These are phyloP conservation scores for Aureobasidium sp. DNA, from an alignment of 2,329 filamentous ascomycete genomes.

Conservation along the genomic window DNA sequence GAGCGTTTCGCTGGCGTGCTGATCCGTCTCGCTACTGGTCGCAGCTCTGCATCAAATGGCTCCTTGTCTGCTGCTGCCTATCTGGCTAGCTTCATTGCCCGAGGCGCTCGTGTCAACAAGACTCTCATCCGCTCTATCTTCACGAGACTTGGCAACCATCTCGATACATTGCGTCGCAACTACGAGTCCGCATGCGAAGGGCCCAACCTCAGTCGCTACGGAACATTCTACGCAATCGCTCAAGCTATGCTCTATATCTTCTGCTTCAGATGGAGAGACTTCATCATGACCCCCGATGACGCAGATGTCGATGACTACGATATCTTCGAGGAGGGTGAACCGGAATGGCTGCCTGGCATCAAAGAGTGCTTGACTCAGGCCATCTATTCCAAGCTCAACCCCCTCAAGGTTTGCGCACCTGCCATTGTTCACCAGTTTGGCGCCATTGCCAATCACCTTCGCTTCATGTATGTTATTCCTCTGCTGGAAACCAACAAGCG, in stretches of 20 bases:
- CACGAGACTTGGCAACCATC: conserved; percentile 64
- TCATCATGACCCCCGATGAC: conserved; percentile 52
- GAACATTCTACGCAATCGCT: conserved; percentile 77
- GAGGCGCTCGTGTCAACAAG: conserved; percentile 71
- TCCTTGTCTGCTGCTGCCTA: conserved; percentile 84
- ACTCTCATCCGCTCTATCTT: conserved; percentile 76
- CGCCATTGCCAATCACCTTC: conserved; percentile 73
- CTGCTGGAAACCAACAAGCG: conserved; percentile 89
- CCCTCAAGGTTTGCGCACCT: conserved; percentile 87
- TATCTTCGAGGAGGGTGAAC: conserved; percentile 56
- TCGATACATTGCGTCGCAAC: conserved; percentile 63
- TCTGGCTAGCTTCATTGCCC: conserved; percentile 85
- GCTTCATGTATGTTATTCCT: conserved; percentile 82
- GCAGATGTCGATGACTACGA: conserved; percentile 35
- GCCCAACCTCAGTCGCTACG: conserved; percentile 76
- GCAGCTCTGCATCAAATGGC: conserved; percentile 73
- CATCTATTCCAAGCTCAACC: conserved; percentile 84
- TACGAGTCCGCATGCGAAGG: conserved; percentile 70
- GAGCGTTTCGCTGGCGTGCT: conserved; percentile 83
- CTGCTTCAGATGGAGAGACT: conserved; percentile 94
- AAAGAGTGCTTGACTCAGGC: conserved; percentile 66
- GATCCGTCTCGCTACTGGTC: conserved; percentile 67
- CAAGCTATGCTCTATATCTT: conserved; percentile 91
- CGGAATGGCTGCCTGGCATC: conserved; percentile 67
- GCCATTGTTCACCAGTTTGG: conserved; percentile 88